Conservation (phyloP, 1,139 yeast genomes). For the Eremothecium sinecaudum region DNA sequence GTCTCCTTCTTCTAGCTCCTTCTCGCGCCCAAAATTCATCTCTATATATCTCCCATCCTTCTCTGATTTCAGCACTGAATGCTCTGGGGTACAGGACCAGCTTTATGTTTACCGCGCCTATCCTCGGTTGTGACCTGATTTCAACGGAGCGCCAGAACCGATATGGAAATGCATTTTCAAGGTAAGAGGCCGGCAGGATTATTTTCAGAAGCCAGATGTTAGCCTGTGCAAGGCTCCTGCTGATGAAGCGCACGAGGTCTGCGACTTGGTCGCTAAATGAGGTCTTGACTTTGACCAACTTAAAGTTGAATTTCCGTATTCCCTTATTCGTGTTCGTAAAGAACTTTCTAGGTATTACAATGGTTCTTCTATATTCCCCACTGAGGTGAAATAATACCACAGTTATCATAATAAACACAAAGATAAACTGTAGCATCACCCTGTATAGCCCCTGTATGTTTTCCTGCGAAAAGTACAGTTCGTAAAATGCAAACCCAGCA, state of each 20-base stretch:
- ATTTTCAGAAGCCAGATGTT: slow-evolving; percentile 16
- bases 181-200: slow-evolving; percentile 13
- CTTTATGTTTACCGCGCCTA: slow-evolving; percentile 48
- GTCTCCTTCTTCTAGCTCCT: slow-evolving; percentile 55
- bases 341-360: slow-evolving; percentile 72
- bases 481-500: slow-evolving; percentile 32
- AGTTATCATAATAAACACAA: slow-evolving; percentile 62
- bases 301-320: slow-evolving; percentile 66
- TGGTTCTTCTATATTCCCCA: slow-evolving; percentile 82
- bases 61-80: slow-evolving; percentile 74
- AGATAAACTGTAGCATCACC: slow-evolving; percentile 48
- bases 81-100: slow-evolving; percentile 71
- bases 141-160: slow-evolving; percentile 32
- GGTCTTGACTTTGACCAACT: slow-evolving; percentile 61
- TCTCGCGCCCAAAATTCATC: slow-evolving; percentile 91
- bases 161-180: slow-evolving; percentile 8
- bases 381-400: slow-evolving; percentile 70
- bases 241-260: slow-evolving; percentile 34
- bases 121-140: slow-evolving; percentile 34
- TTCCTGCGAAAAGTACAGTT: slow-evolving; percentile 25
- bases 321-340: slow-evolving; percentile 79
- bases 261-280: slow-evolving; percentile 46
- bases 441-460: slow-evolving; percentile 26
- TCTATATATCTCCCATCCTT: slow-evolving; percentile 91
- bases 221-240: slow-evolving; percentile 24